phyloP scores from a whole-genome alignment of 139 green algal species.

The Microglena sp. region DNA sequence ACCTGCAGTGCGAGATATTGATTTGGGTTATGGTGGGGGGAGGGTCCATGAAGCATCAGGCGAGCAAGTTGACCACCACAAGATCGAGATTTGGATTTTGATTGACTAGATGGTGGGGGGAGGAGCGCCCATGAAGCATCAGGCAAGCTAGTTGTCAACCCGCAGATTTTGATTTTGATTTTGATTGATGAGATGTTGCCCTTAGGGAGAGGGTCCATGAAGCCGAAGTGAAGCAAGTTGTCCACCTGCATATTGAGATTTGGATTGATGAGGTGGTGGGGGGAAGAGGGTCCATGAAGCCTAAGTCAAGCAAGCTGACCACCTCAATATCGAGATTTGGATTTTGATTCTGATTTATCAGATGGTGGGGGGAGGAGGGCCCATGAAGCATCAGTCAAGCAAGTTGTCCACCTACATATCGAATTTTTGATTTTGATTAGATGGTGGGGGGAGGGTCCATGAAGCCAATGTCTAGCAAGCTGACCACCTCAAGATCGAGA shows the following conservation, averaged over 20 bases:
- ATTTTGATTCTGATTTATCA: no score
- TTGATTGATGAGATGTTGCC: constrained; percentile 97
- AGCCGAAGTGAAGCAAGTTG: constrained; percentile 93
- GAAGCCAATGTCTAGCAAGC: constrained; percentile 94
- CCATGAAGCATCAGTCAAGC: constrained; percentile 97
- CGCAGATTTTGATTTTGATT: no score
- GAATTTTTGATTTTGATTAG: no score
- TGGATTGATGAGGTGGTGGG: no score
- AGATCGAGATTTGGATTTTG: no score
- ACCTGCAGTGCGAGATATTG: constrained; percentile 31
- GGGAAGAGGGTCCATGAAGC: constrained; percentile 93
- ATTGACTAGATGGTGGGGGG: no score
- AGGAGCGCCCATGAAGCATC: constrained; percentile 93
- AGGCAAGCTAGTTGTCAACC: constrained; percentile 89
- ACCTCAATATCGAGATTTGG: no score
- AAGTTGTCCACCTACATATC: constrained; percentile 91
- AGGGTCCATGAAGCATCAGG: constrained; percentile 97
- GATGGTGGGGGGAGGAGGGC: constrained; percentile 67
- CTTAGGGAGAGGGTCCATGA: constrained; percentile 86
- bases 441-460: constrained; percentile 60
- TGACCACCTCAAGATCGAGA: constrained; percentile 50
- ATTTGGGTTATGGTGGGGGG: no score
- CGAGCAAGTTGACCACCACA: constrained; percentile 86
- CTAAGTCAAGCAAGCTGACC: constrained; percentile 92
- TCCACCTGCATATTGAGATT: constrained; percentile 50